These are phyloP conservation scores for Beauveria sp. DNA, from an alignment of 2,329 filamentous ascomycete species.

Conservation along the genomic window DNA sequence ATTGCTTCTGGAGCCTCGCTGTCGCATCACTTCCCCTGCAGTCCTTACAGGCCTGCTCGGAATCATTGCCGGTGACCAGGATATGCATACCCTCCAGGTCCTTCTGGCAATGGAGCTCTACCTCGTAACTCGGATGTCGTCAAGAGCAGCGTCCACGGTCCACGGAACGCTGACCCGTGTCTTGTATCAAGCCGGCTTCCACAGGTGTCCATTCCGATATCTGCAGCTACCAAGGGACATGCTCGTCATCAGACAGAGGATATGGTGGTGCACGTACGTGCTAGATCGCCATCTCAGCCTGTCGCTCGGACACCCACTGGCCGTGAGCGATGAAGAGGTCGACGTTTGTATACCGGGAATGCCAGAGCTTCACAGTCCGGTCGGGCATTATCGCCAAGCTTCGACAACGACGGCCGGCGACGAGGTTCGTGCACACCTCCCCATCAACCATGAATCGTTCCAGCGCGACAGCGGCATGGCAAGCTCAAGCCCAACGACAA, in stretches of 20 bases:
- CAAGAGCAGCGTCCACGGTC: slow-evolving; percentile 40
- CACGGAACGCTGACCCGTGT: slow-evolving; percentile 38
- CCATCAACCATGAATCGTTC: slow-evolving; percentile 4
- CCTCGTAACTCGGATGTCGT: slow-evolving; percentile 38
- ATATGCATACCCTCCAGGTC: slow-evolving; percentile 39
- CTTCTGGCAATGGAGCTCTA: slow-evolving; percentile 41
- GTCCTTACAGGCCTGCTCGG: slow-evolving; percentile 30
- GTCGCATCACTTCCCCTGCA: slow-evolving; percentile 28
- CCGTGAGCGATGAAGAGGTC: slow-evolving; percentile 28
- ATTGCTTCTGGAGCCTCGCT: slow-evolving; percentile 23
- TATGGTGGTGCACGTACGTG: slow-evolving; percentile 33
- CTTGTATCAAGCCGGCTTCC: slow-evolving; percentile 41
- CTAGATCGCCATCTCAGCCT: slow-evolving; percentile 30
- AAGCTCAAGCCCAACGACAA: neutral
- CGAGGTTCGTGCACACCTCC: slow-evolving; percentile 14
- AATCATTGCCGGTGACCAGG: slow-evolving; percentile 31
- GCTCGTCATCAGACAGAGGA: slow-evolving; percentile 30
- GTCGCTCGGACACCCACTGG: slow-evolving; percentile 27
- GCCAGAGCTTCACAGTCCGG: slow-evolving; percentile 18
- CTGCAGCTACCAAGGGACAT: slow-evolving; percentile 29
- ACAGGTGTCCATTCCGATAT: slow-evolving; percentile 44
- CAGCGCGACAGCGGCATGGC: neutral
- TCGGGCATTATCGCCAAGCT: neutral
- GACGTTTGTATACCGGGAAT: slow-evolving; percentile 29
- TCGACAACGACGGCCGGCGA: slow-evolving; percentile 3